Base-by-base conservation (phyloP, 2,329 filamentous ascomycete species). In the Alternaria triticimaculans region DNA sequence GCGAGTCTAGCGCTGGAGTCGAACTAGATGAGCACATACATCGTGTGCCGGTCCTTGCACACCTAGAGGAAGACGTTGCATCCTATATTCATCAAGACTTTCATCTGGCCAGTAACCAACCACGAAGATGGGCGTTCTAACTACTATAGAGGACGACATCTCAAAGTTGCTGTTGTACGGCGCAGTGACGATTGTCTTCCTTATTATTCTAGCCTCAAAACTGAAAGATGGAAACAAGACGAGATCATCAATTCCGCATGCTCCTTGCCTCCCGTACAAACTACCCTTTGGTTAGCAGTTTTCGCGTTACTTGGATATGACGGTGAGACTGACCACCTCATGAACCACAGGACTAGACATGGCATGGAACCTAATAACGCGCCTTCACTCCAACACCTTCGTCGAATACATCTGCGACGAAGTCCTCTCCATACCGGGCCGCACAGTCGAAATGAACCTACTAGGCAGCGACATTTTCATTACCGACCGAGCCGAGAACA, bases 401-500 rank as follows among this genome's bases (percentile, higher is more conserved):
- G 54, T 62, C 14, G 59, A 62, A 15, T 62, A 62, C 41, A 50
- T 62, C 54, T 62, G 59, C 20, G 54, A 62, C 8, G 59, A 62
- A 53, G 44, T 62, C 6, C 54, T 62, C 25, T 28, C 55, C 7
- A 56, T 51, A 15, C 58, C 58, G 11, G 58, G 58, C 55, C 51
- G 58, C 14, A 63, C 60, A 15, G 48, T 63, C 11, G 60, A 63
- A 44, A 59, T 63, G 55, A 59, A 63, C 23, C 43, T 63, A 18
- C 55, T 63, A 10, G 60, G 60, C 6, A 56, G 55, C 10, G 50
- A 59, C 9, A 59, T 63, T 6, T 59, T 63, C 49, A 59, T 63
- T 21, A 63, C 60, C 41, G 60, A 63, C 33, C 48, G 56, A 44
- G 55, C 60, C 15, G 60, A 63, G 30, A 63, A 63, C 28, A 63